Evolutionary conservation across 495 filamentous ascomycete genomes (phyloP).

Genomic region (Aspergillus carlsbadensis): DNA sequence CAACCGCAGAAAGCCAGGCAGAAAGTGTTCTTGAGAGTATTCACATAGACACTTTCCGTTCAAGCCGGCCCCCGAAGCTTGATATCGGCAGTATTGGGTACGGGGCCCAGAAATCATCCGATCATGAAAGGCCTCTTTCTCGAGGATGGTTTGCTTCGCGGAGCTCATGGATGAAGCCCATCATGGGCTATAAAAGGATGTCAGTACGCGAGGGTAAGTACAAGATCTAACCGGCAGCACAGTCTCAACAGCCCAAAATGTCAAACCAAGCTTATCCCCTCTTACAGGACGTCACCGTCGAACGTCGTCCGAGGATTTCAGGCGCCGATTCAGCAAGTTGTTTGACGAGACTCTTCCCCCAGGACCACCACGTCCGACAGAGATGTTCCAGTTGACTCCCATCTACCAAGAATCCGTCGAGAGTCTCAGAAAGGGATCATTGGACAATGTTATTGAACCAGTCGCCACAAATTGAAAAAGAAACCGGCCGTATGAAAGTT

Average conservation of each 20-base stretch:
- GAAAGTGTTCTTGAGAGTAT: slow-evolving; percentile 9
- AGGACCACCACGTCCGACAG: slow-evolving; percentile 23
- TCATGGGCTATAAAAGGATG: slow-evolving; percentile 13
- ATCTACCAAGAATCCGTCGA: slow-evolving; percentile 15
- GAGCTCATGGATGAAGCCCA: slow-evolving; percentile 23
- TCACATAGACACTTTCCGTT: slow-evolving; percentile 7
- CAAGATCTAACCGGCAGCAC: background rate
- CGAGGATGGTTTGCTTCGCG: slow-evolving; percentile 14
- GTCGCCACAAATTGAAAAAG: background rate
- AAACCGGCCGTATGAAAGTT: background rate
- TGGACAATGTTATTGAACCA: slow-evolving; percentile 4
- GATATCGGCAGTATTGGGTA: background rate
- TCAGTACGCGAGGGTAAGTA: slow-evolving; percentile 13
- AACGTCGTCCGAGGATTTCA: slow-evolving; percentile 39
- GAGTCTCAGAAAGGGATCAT: slow-evolving; percentile 19
- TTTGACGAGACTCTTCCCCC: slow-evolving; percentile 39
- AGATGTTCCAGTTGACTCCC: slow-evolving; percentile 29
- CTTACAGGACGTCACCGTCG: slow-evolving; percentile 27
- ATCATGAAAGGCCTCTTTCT: slow-evolving; percentile 4
- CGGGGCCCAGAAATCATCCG: background rate
- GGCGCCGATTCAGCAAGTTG: slow-evolving; percentile 37
- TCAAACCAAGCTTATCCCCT: background rate
- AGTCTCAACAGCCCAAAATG: background rate
- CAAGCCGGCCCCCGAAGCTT: slow-evolving; percentile 3
- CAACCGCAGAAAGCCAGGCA: slow-evolving; percentile 5